Conservation (phyloP, 371 early-diverging fungal genomes). For the Mortierella sp. region DNA sequence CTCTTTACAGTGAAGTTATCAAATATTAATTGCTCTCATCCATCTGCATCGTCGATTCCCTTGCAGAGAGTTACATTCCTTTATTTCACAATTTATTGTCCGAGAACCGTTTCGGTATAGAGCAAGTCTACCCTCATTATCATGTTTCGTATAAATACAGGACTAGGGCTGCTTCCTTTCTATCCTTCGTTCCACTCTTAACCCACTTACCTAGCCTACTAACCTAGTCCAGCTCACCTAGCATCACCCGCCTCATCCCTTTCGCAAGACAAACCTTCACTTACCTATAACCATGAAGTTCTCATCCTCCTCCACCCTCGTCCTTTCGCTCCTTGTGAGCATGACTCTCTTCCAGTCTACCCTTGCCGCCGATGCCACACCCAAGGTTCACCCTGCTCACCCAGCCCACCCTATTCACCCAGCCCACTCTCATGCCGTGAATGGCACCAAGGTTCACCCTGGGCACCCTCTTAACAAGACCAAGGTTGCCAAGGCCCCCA, state of each 20-base stretch:
- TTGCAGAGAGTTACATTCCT: no score
- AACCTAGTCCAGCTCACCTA: no score
- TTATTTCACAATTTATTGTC: no score
- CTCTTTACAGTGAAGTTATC: no score
- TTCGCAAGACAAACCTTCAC: neutral
- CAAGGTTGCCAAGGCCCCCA: no score
- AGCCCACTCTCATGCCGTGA: no score
- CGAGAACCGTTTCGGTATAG: no score
- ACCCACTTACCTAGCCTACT: neutral
- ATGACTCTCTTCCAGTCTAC: constrained; percentile 7
- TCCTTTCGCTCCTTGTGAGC: constrained; percentile 7
- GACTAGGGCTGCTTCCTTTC: neutral
- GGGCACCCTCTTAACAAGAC: no score
- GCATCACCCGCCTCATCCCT: neutral
- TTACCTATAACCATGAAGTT: neutral
- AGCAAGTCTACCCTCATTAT: neutral
- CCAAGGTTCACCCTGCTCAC: neutral
- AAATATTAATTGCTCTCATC: no score
- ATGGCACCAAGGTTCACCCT: no score
- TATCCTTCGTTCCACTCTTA: neutral
- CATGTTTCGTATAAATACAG: neutral
- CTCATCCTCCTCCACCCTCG: neutral
- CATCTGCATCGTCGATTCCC: no score
- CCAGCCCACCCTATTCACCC: neutral
- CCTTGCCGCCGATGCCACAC: neutral